These are phyloP conservation scores for Fraxinus sp. DNA, from an alignment of 305 asterid species.

Conservation along the genomic window DNA sequence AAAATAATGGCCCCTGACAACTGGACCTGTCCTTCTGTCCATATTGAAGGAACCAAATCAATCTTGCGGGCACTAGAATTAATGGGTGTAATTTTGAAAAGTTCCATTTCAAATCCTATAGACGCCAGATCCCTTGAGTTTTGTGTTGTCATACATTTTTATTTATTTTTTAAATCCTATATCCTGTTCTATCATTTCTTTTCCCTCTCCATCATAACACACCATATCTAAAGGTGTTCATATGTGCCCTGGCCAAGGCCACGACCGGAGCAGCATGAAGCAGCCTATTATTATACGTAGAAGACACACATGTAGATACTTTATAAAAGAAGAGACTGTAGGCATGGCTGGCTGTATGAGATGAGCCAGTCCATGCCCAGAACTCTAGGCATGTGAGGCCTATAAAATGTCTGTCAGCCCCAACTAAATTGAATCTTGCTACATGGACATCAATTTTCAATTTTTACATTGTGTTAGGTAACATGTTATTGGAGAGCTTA, in stretches of 20 bases:
- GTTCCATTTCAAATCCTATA: background rate
- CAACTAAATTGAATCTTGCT: too few relatives aligned
- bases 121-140: background rate
- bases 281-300: background rate
- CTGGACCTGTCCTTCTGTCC: background rate
- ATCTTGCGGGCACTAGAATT: conserved; percentile 3
- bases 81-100: background rate
- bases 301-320: background rate
- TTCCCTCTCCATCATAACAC: background rate
- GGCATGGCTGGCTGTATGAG: background rate
- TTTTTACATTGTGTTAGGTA: too few relatives aligned
- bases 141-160: background rate
- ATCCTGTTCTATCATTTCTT: background rate
- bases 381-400: background rate
- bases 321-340: background rate
- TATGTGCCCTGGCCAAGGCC: background rate
- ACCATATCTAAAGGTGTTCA: background rate
- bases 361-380: background rate
- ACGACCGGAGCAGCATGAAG: background rate
- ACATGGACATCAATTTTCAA: too few relatives aligned
- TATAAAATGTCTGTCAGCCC: too few relatives aligned
- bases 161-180: background rate
- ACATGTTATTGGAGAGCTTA: too few relatives aligned
- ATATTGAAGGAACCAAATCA: background rate
- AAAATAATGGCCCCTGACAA: conserved; percentile 11